phyloP scores from a whole-genome alignment of 2,329 filamentous ascomycete species.

The Reticulascus tulasneorum region DNA sequence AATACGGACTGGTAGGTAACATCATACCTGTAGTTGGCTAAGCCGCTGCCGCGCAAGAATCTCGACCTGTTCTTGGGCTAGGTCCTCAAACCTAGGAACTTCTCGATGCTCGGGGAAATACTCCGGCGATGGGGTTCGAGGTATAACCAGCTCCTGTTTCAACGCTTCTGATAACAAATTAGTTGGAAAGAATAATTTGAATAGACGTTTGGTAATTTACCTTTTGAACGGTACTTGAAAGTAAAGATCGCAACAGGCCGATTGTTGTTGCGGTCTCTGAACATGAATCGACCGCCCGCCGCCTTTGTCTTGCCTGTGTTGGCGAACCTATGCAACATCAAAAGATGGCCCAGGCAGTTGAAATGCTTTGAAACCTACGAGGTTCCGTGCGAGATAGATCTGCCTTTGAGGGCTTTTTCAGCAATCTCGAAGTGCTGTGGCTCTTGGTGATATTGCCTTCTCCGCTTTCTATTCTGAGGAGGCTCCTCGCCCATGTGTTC shows the following conservation, averaged over 20 bases:
- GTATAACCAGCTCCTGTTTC: slow-evolving; percentile 25
- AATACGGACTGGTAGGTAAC: neutral
- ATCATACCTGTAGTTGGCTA: slow-evolving; percentile 19
- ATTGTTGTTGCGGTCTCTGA: too few species aligned
- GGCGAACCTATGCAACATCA: slow-evolving; percentile 1
- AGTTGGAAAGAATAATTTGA: slow-evolving; percentile 1
- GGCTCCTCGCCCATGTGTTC: slow-evolving; percentile 1
- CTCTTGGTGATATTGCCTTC: neutral
- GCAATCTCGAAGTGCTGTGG: slow-evolving; percentile 19
- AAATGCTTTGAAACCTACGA: slow-evolving; percentile 17
- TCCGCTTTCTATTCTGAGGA: neutral
- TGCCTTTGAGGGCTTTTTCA: slow-evolving; percentile 30
- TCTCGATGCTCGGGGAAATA: slow-evolving; percentile 9
- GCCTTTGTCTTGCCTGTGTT: neutral
- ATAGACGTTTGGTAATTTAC: too few species aligned
- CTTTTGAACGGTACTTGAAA: slow-evolving; percentile 29
- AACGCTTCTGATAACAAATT: slow-evolving; percentile 20
- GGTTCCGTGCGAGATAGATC: slow-evolving; percentile 27
- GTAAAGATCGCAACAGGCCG: slow-evolving; percentile 21
- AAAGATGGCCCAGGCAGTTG: too few species aligned
- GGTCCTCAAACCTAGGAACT: slow-evolving; percentile 7
- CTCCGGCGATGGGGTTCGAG: slow-evolving; percentile 17
- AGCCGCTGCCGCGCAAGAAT: slow-evolving; percentile 25
- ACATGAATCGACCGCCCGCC: too few species aligned
- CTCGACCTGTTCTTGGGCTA: slow-evolving; percentile 21